phyloP scores from a whole-genome alignment of 192 early-diverging fungal species.

The Gamsiella multidivaricata region DNA sequence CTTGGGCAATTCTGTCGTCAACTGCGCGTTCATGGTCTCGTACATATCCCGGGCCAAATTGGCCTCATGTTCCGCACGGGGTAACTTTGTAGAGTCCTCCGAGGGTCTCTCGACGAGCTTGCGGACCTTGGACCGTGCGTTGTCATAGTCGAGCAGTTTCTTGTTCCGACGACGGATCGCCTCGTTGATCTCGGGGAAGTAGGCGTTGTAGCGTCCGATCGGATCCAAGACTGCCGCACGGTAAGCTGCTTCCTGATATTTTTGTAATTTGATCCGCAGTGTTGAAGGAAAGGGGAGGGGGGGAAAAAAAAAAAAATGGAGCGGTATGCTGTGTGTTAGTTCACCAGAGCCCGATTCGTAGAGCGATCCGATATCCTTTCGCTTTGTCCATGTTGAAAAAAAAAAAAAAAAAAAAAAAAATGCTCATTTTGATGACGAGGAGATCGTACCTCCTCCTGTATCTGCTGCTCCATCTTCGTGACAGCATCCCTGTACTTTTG shows the following conservation, averaged over 20 bases:
- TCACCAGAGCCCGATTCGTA: too few relatives aligned
- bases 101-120: slow-evolving; percentile 85
- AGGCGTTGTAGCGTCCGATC: slow-evolving; percentile 84
- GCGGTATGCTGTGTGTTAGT: background rate
- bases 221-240: slow-evolving; percentile 90
- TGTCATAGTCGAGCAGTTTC: slow-evolving; percentile 93
- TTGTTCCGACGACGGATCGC: slow-evolving; percentile 90
- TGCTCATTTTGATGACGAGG: too few relatives aligned
- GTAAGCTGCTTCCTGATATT: slow-evolving; percentile 79
- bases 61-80: slow-evolving; percentile 84
- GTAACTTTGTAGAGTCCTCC: slow-evolving; percentile 74
- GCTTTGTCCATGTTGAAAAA: too few relatives aligned
- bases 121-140: slow-evolving; percentile 71
- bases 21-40: slow-evolving; percentile 82
- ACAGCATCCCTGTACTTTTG: slow-evolving; percentile 87
- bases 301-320: background rate
- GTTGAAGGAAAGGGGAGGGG: too few relatives aligned
- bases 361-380: too few relatives aligned
- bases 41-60: slow-evolving; percentile 81
- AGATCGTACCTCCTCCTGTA: slow-evolving; percentile 76
- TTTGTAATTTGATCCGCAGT: too few relatives aligned
- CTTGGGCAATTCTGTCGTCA: slow-evolving; percentile 89
- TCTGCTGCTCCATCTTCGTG: slow-evolving; percentile 81
- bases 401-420: too few relatives aligned
- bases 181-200: slow-evolving; percentile 94